phyloP scores from a whole-genome alignment of 2,329 filamentous ascomycete genomes.

The Blastomyces emzantsi region DNA sequence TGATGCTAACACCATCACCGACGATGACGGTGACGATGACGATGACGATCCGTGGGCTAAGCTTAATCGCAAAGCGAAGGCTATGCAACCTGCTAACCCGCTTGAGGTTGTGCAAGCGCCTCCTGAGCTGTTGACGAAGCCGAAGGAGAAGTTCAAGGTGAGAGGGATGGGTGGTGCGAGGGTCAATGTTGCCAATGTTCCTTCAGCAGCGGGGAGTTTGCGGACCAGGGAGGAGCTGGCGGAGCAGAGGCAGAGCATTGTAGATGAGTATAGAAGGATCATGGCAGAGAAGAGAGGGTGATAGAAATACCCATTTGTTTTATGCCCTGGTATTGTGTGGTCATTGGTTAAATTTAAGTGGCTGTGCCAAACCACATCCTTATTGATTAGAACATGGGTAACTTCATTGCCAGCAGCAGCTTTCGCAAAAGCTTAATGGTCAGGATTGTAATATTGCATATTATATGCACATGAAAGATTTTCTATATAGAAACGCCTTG shows the following conservation, averaged over 20 bases:
- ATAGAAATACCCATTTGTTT: slow-evolving; percentile 14
- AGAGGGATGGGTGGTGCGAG: slow-evolving; percentile 48
- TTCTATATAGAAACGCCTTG: background rate
- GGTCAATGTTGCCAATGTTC: slow-evolving; percentile 60
- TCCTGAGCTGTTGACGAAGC: slow-evolving; percentile 57
- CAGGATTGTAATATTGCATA: background rate
- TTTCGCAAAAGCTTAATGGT: background rate
- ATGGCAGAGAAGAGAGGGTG: slow-evolving; percentile 48
- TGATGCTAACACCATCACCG: slow-evolving; percentile 28
- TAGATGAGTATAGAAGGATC: slow-evolving; percentile 62
- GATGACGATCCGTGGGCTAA: slow-evolving; percentile 63
- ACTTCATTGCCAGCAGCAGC: background rate
- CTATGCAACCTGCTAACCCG: slow-evolving; percentile 35
- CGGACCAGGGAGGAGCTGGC: slow-evolving; percentile 63
- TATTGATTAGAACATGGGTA: background rate
- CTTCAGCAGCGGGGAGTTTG: slow-evolving; percentile 60
- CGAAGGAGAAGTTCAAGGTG: slow-evolving; percentile 56
- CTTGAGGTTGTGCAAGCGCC: slow-evolving; percentile 60
- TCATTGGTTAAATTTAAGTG: background rate
- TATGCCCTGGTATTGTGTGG: background rate
- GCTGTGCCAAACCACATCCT: background rate
- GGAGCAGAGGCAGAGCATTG: slow-evolving; percentile 58
- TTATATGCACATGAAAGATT: background rate
- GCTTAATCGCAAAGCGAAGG: slow-evolving; percentile 57
- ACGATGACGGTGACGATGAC: slow-evolving; percentile 32